Evolutionary conservation across 1,284 basidiomycete genomes (phyloP).

Genomic region (Termitomyces sp.): DNA sequence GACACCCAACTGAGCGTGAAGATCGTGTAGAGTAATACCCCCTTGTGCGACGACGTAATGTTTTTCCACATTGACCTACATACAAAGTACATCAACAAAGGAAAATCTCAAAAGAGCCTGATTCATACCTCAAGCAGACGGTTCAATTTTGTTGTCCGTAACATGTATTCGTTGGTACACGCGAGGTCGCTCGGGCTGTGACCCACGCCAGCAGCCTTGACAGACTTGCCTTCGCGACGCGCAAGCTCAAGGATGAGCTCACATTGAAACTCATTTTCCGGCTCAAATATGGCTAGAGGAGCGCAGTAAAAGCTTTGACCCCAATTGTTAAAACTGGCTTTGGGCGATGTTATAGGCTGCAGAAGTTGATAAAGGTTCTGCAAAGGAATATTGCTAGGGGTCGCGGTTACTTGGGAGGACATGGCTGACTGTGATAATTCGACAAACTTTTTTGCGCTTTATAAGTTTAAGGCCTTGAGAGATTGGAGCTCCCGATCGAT

Average conservation of each 20-base stretch:
- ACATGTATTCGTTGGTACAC: constrained; percentile 81
- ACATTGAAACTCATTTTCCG: constrained; percentile 70
- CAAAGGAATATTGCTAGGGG: constrained; percentile 33
- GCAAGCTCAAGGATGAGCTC: constrained; percentile 82
- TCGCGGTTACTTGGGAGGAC: constrained; percentile 27
- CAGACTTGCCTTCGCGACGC: constrained; percentile 60
- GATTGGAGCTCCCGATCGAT: constrained; percentile 22
- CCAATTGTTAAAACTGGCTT: constrained; percentile 66
- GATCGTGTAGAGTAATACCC: constrained; percentile 73
- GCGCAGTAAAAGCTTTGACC: constrained; percentile 59
- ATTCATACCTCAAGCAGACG: constrained; percentile 67
- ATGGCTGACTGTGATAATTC: constrained; percentile 23
- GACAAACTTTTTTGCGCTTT: constrained; percentile 25
- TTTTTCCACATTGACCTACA: constrained; percentile 70
- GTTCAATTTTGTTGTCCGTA: constrained; percentile 70
- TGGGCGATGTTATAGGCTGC: constrained; percentile 42
- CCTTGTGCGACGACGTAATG: constrained; percentile 67
- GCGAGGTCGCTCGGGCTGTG: constrained; percentile 93
- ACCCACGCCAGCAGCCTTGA: constrained; percentile 86
- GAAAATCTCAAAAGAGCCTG: constrained; percentile 16
- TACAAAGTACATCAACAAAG: constrained; percentile 7
- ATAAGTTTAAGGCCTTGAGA: constrained; percentile 18
- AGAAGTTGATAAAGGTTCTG: constrained; percentile 45
- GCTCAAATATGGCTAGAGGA: constrained; percentile 73
- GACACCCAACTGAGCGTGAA: constrained; percentile 66